Evolutionary conservation across 116 monocot genomes (phyloP), one percentile per base, ranked within the genome.

Genomic region (Papilionanthe hybrid): DNA sequence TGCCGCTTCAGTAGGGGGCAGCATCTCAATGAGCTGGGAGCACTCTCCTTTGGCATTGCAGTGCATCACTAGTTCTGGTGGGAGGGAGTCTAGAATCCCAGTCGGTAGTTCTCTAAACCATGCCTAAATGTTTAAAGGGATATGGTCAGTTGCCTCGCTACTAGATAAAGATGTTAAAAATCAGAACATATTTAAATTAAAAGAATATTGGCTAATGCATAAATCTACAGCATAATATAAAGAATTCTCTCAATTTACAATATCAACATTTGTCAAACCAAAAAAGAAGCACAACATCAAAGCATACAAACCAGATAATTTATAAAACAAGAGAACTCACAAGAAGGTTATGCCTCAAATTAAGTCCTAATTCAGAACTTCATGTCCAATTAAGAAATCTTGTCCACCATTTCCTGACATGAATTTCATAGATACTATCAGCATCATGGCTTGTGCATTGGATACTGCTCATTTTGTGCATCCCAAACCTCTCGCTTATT

Each of bases 31-130:
- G 41, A 93, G 93, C 28, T 80, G 81, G 63, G 81, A 79, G 56
- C 85, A 95, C 7, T 95, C 93, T 78, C 89, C 93, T 85, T 93
- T 91, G 0, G 86, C 85, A 80, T 93, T 83, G 65, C 95, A 95
- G 17, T 89, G 88, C 93, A 93, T 87, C 60, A 95, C 93, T 72
- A 93, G 93, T 9, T 95, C 93, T 19, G 95, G 91, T 3, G 88
- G 86, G 15, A 95, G 71, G 10, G 84, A 81, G 69, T 95, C 95
- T 18, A 93, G 85, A 12, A 95, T 83, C 10, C 95, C 95, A 29
- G 79, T 78, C 1, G 95, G 93, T 9, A 95, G 88, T 86, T 95
- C 95, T 80, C 95, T 84, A 72, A 95, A 93, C 95, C 95, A 95
- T 74, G 95, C 95, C 93, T 95, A 9, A 44, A 44, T n/a, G 22